Percentiles rank a stretch among this genome's conserved stretches.
Conservation (phyloP, 139 green algal species). For the Microglena sp. region DNA sequence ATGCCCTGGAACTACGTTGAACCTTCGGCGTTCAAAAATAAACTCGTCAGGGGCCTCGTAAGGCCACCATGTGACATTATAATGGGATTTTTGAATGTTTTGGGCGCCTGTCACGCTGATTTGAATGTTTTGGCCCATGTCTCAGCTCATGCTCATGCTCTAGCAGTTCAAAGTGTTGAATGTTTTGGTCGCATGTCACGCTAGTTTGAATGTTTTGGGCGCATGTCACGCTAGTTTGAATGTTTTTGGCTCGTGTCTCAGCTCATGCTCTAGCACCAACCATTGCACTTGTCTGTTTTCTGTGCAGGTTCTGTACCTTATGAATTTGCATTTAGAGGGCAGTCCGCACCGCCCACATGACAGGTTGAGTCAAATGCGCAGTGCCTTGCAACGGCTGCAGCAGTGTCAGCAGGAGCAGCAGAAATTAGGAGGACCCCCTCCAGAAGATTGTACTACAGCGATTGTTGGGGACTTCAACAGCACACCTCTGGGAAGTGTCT, state of each 20-base stretch:
- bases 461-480: constrained; percentile 13
- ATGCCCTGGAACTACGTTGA: too few species aligned
- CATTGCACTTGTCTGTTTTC: too few species aligned
- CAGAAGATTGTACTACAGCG: neutral
- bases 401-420: constrained; percentile 1
- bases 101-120: too few species aligned
- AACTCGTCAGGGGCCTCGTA: too few species aligned
- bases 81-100: too few species aligned
- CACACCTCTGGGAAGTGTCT: neutral
- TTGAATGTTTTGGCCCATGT: neutral
- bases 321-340: constrained; percentile 54
- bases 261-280: neutral
- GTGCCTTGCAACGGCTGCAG: constrained; percentile 37
- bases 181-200: neutral
- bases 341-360: constrained; percentile 39
- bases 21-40: too few species aligned
- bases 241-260: neutral
- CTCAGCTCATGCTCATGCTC: neutral
- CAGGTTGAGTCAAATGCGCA: constrained; percentile 36
- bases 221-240: too few species aligned
- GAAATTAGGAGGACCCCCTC: neutral
- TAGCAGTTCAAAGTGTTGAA: neutral
- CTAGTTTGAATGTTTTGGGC: neutral
- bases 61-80: too few species aligned
- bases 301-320: constrained; percentile 12